Evolutionary conservation across 495 filamentous ascomycete species (phyloP).

Genomic region (Penicillium pancosmium): DNA sequence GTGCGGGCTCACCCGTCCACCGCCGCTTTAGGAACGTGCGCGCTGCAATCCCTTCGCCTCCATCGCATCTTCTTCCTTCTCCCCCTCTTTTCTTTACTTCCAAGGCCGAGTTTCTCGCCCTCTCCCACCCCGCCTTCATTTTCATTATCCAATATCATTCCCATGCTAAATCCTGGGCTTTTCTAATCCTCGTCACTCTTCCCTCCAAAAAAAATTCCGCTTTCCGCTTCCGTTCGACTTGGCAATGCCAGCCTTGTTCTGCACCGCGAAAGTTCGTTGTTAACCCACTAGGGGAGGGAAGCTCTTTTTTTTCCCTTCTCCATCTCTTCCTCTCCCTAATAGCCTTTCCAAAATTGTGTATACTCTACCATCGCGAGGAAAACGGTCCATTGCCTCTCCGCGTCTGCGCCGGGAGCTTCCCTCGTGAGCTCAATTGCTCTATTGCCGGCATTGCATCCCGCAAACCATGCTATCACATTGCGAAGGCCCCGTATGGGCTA

Average conservation of each 20-base stretch:
- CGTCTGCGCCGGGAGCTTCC: conserved; percentile 17
- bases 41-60: conserved; percentile 14
- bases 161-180: not conserved
- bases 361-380: conserved; percentile 8
- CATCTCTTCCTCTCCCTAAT: not conserved
- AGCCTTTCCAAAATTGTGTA: not conserved
- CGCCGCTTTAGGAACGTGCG: conserved; percentile 23
- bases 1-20: conserved; percentile 18
- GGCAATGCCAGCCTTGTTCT: conserved; percentile 36
- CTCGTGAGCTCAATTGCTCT: conserved; percentile 11
- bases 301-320: not conserved
- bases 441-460: conserved; percentile 17
- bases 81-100: conserved; percentile 7
- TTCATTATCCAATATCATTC: conserved; percentile 7
- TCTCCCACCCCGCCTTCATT: not conserved
- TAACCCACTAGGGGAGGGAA: conserved; percentile 18
- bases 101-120: not conserved
- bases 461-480: conserved; percentile 72
- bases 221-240: conserved; percentile 17
- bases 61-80: conserved; percentile 15
- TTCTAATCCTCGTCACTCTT: not conserved
- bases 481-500: conserved; percentile 76
- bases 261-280: conserved; percentile 19
- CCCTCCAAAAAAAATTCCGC: conserved; percentile 2
- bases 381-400: not conserved